Evolutionary conservation across 176 grass and related monocot species (phyloP).

Genomic region (Metroxylon sagu): DNA sequence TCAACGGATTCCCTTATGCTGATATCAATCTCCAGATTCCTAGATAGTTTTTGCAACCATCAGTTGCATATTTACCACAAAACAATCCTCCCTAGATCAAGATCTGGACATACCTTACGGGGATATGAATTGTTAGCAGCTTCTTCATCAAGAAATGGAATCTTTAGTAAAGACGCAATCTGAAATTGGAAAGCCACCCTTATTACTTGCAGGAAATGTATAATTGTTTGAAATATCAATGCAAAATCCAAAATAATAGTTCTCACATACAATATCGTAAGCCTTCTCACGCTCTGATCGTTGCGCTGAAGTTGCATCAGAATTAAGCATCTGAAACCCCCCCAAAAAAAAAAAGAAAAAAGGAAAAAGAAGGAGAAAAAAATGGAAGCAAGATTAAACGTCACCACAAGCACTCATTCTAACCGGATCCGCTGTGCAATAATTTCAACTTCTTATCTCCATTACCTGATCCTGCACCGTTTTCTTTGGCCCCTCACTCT

Average conservation of each 20-base stretch:
- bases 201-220: slow-evolving; percentile 8
- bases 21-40: too few relatives aligned
- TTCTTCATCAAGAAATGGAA: slow-evolving; percentile 83
- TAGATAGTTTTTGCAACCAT: too few relatives aligned
- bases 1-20: too few relatives aligned
- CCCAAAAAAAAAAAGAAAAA: slow-evolving; percentile 4
- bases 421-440: too few relatives aligned
- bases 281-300: slow-evolving; percentile 67
- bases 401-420: too few relatives aligned
- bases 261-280: slow-evolving; percentile 71
- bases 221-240: background rate
- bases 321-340: slow-evolving; percentile 60
- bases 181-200: slow-evolving; percentile 11
- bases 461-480: slow-evolving; percentile 60
- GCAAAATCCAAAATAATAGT: slow-evolving; percentile 4
- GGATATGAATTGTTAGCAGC: slow-evolving; percentile 46
- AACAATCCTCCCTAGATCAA: too few relatives aligned
- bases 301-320: slow-evolving; percentile 37
- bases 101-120: slow-evolving; percentile 43
- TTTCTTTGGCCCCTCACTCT: slow-evolving; percentile 18
- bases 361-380: background rate
- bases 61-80: too few relatives aligned
- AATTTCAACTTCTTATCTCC: too few relatives aligned
- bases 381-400: slow-evolving; percentile 4
- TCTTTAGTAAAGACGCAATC: slow-evolving; percentile 85